Evolutionary conservation across 2,329 filamentous ascomycete species (phyloP), one percentile per base, ranked within the genome.

Genomic region (Pyrenophora tritici-repentis): DNA sequence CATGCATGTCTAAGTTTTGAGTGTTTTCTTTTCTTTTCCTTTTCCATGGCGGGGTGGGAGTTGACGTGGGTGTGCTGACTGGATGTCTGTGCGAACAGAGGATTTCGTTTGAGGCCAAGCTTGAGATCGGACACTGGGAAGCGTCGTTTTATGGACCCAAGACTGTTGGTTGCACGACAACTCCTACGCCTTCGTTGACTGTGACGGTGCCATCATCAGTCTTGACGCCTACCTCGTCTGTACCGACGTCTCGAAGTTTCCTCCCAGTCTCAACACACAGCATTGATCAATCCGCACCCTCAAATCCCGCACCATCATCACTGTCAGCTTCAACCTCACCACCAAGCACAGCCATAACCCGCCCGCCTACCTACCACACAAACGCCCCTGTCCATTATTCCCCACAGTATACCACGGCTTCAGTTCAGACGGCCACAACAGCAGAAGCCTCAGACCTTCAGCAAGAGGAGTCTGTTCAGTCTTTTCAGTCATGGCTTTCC

Each of bases 1-100:
- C 13, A 49, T 50, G 60, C 65, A 66, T 51, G 61, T 61, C 52
- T 67, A 65, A 53, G 49, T 55, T 40, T 7, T 3, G 22, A 14
- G 22, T 42, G 18, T 20, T 20, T 20, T 20, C 5, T 3, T 20
- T 20, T 20, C 18, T 20, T 20, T 5, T 51, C 34, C 34, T 39
- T 40, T 13, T 24, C 29, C 10, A 40, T n/a, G n/a, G 24, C 9
- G 13, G 9, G 16, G 16, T 6, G 33, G n/a, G 9, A 13, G 29
- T 20, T 33, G 29, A 16, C 6, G 6, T 35, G 10, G 10, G 9
- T n/a, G 22, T 47, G 43, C 57, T 60, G 26, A 59, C 45, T 31
- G 12, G 18, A 32, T n/a, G 18, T 20, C 18, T 22, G 12, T 37
- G 6, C 14, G 14, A 35, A 31, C 29, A 55, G 46, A 53, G 32